Conservation (phyloP, 2,329 filamentous ascomycete genomes). For the Neofusicoccum parvum region DNA sequence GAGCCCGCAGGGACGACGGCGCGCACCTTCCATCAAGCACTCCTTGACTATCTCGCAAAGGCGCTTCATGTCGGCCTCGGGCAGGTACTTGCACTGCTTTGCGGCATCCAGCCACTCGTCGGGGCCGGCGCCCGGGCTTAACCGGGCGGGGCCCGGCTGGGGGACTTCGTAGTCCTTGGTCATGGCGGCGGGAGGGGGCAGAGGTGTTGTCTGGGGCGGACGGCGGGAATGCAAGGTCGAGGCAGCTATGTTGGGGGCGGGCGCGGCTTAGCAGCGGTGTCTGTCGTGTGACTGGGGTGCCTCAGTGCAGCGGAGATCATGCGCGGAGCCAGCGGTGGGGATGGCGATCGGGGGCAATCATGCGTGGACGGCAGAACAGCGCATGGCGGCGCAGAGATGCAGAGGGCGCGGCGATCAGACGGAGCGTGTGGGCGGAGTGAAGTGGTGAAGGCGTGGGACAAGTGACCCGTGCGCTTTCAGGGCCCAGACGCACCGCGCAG, state of each 20-base stretch:
- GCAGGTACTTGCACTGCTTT: constrained; percentile 95
- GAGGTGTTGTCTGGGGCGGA: background rate
- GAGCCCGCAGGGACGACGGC: background rate
- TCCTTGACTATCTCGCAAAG: constrained; percentile 99
- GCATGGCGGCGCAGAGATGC: constrained; percentile 19
- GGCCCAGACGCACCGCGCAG: constrained; percentile 1
- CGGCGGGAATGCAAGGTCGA: background rate
- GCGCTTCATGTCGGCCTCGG: constrained; percentile 96
- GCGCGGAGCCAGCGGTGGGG: constrained; percentile 6
- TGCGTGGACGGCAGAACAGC: constrained; percentile 15
- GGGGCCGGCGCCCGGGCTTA: constrained; percentile 80
- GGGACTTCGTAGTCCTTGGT: constrained; percentile 66
- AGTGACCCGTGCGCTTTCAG: constrained; percentile 9
- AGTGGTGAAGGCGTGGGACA: constrained; percentile 12
- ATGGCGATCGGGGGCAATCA: constrained; percentile 20
- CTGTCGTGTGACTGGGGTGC: constrained; percentile 32
- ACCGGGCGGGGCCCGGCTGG: constrained; percentile 85
- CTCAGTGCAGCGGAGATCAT: constrained; percentile 3
- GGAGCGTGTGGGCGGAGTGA: constrained; percentile 12
- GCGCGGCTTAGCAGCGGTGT: constrained; percentile 21
- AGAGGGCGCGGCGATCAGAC: constrained; percentile 15
- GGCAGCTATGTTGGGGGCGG: constrained; percentile 1
- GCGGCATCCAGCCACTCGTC: constrained; percentile 97
- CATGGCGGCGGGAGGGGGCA: constrained; percentile 37
- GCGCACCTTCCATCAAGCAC: constrained; percentile 91